Base-by-base conservation (phyloP, 2,329 filamentous ascomycete genomes). In the Fusarium avenaceum region DNA sequence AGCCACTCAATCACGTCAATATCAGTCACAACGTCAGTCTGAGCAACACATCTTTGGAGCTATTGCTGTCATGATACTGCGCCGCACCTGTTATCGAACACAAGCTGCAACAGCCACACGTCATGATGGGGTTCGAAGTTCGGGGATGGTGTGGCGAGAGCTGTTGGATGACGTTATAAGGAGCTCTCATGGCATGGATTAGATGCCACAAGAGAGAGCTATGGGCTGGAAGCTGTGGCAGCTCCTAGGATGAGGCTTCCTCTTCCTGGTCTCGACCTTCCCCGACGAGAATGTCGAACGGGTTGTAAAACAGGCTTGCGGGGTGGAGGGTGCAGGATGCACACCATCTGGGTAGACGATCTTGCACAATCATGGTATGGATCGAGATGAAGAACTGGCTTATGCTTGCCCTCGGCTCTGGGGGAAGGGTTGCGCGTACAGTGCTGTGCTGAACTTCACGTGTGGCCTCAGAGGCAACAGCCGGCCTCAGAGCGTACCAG, bases 91-190 rank as follows among this genome's bases (percentile, higher is more conserved):
- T 49, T 43, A 47, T 63, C 57, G 43, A 43, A 65, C 64, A 60
- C 57, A 49, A 44, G 46, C 46, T 64, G 56, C 58, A 69, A 70
- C 59, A 70, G 69, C 63, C 60, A 70, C 72, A 69, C 72, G 72
- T 74, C 72, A 74, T 74, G 69, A 47, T 57, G 71, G 66, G 62
- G 63, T 72, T 74, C 62, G 20, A 24, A 39, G 44, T 15, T 26
- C 48, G 35, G 55, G 53, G 48, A 57, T 49, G 64, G 72, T 72
- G 71, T 74, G 72, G 67, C 66, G 61, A 64, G 57, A 60, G 58
- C 64, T 61, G 51, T 33, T 39, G 44, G 35, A 74, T 74, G 72
- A 74, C 72, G 72, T 74, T 71, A 50, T 53, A n/a, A 33, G 47
- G 38, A 58, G 61, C 48, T 55, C 24, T 38, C 40, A 22, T 10